Percentiles rank a stretch among this genome's conserved stretches.
Evolutionary conservation across 495 filamentous ascomycete species (phyloP).

Genomic region (Annulohypoxylon bovei): DNA sequence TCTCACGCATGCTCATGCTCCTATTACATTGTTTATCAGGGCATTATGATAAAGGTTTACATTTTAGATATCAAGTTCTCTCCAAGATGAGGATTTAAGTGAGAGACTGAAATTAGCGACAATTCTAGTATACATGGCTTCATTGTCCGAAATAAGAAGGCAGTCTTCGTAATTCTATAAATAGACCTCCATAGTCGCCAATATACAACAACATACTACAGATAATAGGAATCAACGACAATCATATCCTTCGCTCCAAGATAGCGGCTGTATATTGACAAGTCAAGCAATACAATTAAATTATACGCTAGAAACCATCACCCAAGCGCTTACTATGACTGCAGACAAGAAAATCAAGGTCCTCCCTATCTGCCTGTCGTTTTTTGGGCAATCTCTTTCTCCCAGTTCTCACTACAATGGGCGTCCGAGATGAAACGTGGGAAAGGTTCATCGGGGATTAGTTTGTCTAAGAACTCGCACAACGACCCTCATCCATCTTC

Average conservation of each 20-base stretch:
- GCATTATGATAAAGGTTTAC: background rate
- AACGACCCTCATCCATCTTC: conserved; percentile 52
- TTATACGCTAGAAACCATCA: background rate
- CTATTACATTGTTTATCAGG: background rate
- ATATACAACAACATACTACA: too few relatives aligned
- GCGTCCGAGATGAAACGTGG: conserved; percentile 26
- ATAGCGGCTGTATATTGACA: too few relatives aligned
- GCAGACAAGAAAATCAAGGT: background rate
- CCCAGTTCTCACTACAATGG: background rate
- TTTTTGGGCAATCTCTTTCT: background rate
- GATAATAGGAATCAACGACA: too few relatives aligned
- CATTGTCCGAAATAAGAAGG: too few relatives aligned
- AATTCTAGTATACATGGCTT: too few relatives aligned
- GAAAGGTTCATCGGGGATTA: conserved; percentile 42
- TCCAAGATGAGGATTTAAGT: too few relatives aligned
- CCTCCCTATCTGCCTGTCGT: background rate
- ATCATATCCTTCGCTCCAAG: too few relatives aligned
- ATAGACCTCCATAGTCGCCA: too few relatives aligned
- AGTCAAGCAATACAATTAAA: background rate
- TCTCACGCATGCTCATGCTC: background rate
- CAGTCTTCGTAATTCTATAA: too few relatives aligned
- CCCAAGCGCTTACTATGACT: background rate
- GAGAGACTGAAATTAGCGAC: too few relatives aligned
- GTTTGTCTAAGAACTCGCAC: conserved; percentile 49
- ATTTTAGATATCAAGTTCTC: background rate